phyloP scores from a whole-genome alignment of 1,284 basidiomycete species.

The Cryptococcus sp. region DNA sequence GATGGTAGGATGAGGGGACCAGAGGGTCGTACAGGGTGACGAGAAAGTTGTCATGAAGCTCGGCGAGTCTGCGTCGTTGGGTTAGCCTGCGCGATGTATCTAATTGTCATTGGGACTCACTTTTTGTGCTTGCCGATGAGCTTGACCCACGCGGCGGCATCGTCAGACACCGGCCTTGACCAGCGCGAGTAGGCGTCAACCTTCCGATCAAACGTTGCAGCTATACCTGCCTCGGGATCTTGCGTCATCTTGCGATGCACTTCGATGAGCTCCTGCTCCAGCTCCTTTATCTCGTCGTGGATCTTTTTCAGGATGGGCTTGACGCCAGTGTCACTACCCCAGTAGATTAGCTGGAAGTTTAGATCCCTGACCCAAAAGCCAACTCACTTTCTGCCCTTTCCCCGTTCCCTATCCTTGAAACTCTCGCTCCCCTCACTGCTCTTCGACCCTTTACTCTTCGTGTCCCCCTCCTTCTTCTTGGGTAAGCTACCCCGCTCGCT shows the following conservation, averaged over 20 bases:
- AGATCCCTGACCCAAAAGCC: background rate
- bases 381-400: slow-evolving; percentile 42
- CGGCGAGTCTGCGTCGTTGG: slow-evolving; percentile 64
- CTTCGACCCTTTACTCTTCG: slow-evolving; percentile 40
- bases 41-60: slow-evolving; percentile 82
- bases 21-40: slow-evolving; percentile 79
- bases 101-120: slow-evolving; percentile 19
- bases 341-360: background rate
- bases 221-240: slow-evolving; percentile 44
- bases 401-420: slow-evolving; percentile 48
- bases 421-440: slow-evolving; percentile 52
- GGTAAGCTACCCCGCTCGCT: slow-evolving; percentile 36
- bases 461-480: slow-evolving; percentile 33
- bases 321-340: slow-evolving; percentile 47
- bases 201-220: slow-evolving; percentile 24
- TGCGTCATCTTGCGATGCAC: slow-evolving; percentile 47
- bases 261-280: slow-evolving; percentile 49
- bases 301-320: slow-evolving; percentile 46
- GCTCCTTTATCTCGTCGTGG: slow-evolving; percentile 47
- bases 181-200: slow-evolving; percentile 18
- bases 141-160: slow-evolving; percentile 45
- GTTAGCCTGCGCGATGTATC: background rate
- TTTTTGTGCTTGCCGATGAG: slow-evolving; percentile 48
- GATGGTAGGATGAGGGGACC: slow-evolving; percentile 79
- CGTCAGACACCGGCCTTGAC: slow-evolving; percentile 16